Conservation (phyloP, 2,329 filamentous ascomycete genomes). For the Elsinoe australis region DNA sequence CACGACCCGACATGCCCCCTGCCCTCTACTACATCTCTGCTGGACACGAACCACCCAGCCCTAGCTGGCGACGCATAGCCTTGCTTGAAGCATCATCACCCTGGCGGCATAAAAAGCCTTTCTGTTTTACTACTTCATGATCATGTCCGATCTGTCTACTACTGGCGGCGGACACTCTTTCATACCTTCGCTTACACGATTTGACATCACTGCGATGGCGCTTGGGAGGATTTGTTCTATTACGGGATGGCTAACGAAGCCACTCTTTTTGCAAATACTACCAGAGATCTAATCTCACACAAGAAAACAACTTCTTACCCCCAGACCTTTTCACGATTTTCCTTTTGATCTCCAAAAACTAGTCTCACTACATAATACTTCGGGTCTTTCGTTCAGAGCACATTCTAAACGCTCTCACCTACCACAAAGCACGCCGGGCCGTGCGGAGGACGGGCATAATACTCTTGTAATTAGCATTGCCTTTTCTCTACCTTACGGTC, state of each 20-base stretch:
- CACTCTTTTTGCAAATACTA: conserved; percentile 14
- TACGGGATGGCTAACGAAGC: conserved; percentile 4
- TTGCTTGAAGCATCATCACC: conserved; percentile 14
- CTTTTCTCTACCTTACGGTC: conserved; percentile 5
- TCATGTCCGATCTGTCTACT: background rate
- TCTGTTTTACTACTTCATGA: conserved; percentile 12
- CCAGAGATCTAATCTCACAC: background rate
- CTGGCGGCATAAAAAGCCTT: conserved; percentile 5
- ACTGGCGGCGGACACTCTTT: background rate
- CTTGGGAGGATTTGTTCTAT: conserved; percentile 1
- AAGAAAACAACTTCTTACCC: conserved; percentile 2
- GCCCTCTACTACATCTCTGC: conserved; percentile 5
- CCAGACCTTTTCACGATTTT: conserved; percentile 12
- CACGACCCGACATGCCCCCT: conserved; percentile 13
- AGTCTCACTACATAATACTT: conserved; percentile 4
- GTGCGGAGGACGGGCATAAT: too few species aligned
- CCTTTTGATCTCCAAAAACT: conserved; percentile 2
- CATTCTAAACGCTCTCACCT: conserved; percentile 5
- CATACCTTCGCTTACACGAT: conserved; percentile 16
- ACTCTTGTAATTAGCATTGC: background rate
- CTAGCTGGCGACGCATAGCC: conserved; percentile 9
- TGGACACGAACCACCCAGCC: conserved; percentile 5
- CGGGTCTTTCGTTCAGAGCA: conserved; percentile 7
- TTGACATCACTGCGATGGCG: conserved; percentile 16
- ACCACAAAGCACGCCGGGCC: too few species aligned